Conservation (phyloP, 2,329 filamentous ascomycete species). For the Delphinella strobiligena region DNA sequence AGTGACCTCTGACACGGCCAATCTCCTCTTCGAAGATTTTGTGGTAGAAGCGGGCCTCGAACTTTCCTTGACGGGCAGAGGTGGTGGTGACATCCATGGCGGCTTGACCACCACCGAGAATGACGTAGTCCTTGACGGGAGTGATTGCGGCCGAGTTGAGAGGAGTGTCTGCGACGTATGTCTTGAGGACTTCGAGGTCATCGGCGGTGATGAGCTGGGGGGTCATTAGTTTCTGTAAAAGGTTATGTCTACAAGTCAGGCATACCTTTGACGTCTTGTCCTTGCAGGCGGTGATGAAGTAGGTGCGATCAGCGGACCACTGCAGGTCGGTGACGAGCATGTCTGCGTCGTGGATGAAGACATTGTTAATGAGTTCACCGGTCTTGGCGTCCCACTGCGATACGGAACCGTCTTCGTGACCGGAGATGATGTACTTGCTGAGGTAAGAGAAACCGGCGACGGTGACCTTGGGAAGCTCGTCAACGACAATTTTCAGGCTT, state of each 20-base stretch:
- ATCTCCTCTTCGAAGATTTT: constrained; percentile 99
- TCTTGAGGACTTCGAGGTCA: constrained; percentile 87
- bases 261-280: constrained; percentile 88
- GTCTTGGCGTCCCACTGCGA: constrained; percentile 83
- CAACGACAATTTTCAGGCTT: constrained; percentile 75
- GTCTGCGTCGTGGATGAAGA: constrained; percentile 76
- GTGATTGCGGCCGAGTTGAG: constrained; percentile 94
- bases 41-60: constrained; percentile 99
- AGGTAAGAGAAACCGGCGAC: constrained; percentile 95
- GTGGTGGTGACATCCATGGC: constrained; percentile 99
- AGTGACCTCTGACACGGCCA: constrained; percentile 91
- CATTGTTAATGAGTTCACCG: constrained; percentile 70
- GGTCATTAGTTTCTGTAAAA: constrained; percentile 3
- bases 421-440: constrained; percentile 90
- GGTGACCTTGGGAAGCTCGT: constrained; percentile 84
- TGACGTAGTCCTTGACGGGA: constrained; percentile 92
- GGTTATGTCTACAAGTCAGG: constrained; percentile 1
- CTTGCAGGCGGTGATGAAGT: constrained; percentile 97
- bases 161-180: constrained; percentile 81
- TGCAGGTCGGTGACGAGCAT: constrained; percentile 82
- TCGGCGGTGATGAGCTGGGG: constrained; percentile 64
- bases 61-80: constrained; percentile 88
- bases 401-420: constrained; percentile 90
- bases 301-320: constrained; percentile 86
- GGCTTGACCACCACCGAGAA: constrained; percentile 93